These are phyloP conservation scores for Oropetium thomaeum DNA, from an alignment of 176 grass and related monocot species.

Conservation along the genomic window DNA sequence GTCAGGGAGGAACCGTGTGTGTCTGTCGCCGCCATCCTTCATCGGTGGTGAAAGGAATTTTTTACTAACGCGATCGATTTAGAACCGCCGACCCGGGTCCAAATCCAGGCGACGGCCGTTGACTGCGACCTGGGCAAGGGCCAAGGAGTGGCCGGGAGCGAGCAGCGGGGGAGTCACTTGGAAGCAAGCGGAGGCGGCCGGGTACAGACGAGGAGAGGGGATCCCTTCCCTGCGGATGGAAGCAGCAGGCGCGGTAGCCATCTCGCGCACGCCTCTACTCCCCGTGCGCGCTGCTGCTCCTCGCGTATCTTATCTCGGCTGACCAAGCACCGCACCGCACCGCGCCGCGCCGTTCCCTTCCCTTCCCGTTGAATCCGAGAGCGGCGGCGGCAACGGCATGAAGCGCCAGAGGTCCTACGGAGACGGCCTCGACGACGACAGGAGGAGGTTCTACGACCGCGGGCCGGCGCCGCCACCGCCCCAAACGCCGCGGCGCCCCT, in stretches of 20 bases:
- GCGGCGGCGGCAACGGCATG: constrained; percentile 44
- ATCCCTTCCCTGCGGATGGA: constrained; percentile 30
- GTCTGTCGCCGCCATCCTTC: not conserved
- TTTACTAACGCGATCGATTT: not conserved
- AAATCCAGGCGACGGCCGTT: constrained; percentile 62
- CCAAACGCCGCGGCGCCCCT: constrained; percentile 26
- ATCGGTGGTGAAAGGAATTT: constrained; percentile 17
- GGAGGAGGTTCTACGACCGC: constrained; percentile 49
- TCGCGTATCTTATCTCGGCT: constrained; percentile 31
- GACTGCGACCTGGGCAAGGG: constrained; percentile 42
- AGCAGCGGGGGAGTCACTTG: constrained; percentile 22
- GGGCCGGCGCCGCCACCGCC: constrained; percentile 15
- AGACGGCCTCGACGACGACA: constrained; percentile 56
- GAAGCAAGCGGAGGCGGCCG: constrained; percentile 30
- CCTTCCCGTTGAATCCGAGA: constrained; percentile 5
- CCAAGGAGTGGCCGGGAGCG: constrained; percentile 38
- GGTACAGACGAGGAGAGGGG: too few species aligned
- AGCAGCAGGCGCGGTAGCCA: constrained; percentile 27
- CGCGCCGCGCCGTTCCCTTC: not conserved
- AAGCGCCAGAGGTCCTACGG: constrained; percentile 83
- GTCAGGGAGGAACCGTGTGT: not conserved
- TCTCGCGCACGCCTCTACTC: constrained; percentile 60
- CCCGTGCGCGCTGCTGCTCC: constrained; percentile 13
- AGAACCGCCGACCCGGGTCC: constrained; percentile 41
- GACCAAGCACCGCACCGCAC: too few species aligned